Evolutionary conservation across 805 yeast genomes (phyloP).

Genomic region (Kuraishia capsulata): DNA sequence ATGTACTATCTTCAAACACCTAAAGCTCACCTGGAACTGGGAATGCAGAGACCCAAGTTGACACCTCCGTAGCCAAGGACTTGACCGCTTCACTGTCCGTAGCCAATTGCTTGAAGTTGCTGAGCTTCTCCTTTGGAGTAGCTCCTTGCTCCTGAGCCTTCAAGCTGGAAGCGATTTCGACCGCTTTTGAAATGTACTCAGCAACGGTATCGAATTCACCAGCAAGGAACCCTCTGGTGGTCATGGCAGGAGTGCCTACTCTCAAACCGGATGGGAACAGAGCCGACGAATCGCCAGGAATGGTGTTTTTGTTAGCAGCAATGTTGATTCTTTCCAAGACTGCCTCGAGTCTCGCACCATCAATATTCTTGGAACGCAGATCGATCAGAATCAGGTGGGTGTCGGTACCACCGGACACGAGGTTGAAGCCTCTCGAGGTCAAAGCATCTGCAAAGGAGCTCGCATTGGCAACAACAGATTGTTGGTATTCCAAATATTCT

Average conservation of each 20-base stretch:
- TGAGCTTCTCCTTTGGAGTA: slow-evolving; percentile 49
- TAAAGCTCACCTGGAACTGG: slow-evolving; percentile 88
- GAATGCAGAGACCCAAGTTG: slow-evolving; percentile 61
- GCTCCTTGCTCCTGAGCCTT: slow-evolving; percentile 51
- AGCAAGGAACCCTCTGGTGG: slow-evolving; percentile 83
- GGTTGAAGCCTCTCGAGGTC: slow-evolving; percentile 51
- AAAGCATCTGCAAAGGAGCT: slow-evolving; percentile 65
- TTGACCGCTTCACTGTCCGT: slow-evolving; percentile 53
- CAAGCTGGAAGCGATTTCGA: slow-evolving; percentile 53
- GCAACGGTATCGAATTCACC: slow-evolving; percentile 78
- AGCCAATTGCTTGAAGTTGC: slow-evolving; percentile 65
- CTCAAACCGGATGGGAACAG: slow-evolving; percentile 93
- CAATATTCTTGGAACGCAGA: slow-evolving; percentile 69
- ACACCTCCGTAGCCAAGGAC: slow-evolving; percentile 54
- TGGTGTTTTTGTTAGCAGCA: slow-evolving; percentile 93
- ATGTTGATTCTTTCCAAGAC: slow-evolving; percentile 84
- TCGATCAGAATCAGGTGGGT: slow-evolving; percentile 86
- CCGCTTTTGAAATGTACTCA: slow-evolving; percentile 71
- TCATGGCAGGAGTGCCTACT: slow-evolving; percentile 98
- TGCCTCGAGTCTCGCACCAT: slow-evolving; percentile 94
- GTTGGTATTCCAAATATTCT: slow-evolving; percentile 81
- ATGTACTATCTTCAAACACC: no score
- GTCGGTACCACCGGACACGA: slow-evolving; percentile 92
- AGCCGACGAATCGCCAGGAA: slow-evolving; percentile 95
- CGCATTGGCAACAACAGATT: slow-evolving; percentile 76